A percentile compares a stretch with the other conserved stretches of the same genome.
phyloP scores from a whole-genome alignment of 2,329 filamentous ascomycete species.

The Gremmenia infestans region DNA sequence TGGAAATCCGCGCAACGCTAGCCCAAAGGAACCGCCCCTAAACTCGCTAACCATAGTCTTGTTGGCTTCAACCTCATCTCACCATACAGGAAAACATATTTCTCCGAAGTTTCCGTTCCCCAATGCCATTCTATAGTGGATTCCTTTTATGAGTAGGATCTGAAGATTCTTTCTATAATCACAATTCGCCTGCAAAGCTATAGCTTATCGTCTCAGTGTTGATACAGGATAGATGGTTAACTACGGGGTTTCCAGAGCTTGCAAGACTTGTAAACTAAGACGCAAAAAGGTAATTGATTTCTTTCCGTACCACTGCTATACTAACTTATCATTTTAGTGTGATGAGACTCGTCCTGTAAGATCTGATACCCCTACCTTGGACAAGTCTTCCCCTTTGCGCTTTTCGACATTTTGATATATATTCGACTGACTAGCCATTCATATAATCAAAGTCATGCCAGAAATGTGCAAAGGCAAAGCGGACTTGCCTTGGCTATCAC shows the following conservation, averaged over 20 bases:
- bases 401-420: not conserved
- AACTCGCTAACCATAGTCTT: not conserved
- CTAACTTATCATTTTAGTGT: conserved; percentile 12
- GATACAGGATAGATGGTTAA: conserved; percentile 9
- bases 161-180: not conserved
- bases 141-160: not conserved
- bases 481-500: not conserved
- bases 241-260: conserved; percentile 16
- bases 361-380: not conserved
- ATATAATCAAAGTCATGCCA: not conserved
- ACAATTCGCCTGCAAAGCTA: not conserved
- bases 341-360: conserved; percentile 22
- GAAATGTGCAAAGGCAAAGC: not conserved
- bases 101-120: not conserved
- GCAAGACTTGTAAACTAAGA: conserved; percentile 16
- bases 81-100: not conserved
- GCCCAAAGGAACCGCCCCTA: not conserved
- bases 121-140: not conserved
- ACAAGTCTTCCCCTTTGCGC: not conserved
- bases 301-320: not conserved
- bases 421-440: not conserved
- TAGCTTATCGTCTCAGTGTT: not conserved
- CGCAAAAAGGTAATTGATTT: conserved; percentile 15
- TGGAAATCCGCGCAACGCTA: not conserved
- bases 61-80: not conserved